Evolutionary conservation across 148 eudicot genomes (phyloP).

Genomic region (Rhododendron kiyosumense): DNA sequence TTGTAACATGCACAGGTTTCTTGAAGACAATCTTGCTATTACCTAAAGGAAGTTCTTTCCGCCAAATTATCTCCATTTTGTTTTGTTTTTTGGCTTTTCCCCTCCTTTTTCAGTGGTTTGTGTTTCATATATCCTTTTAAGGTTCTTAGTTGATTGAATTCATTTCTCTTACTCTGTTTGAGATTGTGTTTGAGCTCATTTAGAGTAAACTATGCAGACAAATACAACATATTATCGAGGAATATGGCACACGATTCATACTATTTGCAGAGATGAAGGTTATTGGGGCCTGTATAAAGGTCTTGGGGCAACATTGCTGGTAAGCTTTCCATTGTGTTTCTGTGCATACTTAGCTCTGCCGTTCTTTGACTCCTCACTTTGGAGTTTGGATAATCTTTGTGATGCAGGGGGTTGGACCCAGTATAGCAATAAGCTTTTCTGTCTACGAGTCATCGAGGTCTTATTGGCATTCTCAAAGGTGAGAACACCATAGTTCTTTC

Average conservation of each 20-base stretch:
- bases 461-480: slow-evolving; percentile 72
- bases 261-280: slow-evolving; percentile 82
- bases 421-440: slow-evolving; percentile 82
- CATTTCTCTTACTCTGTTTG: not conserved
- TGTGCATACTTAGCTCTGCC: not conserved
- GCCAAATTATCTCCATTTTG: not conserved
- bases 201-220: slow-evolving; percentile 38
- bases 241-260: slow-evolving; percentile 66
- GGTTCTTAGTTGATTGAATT: not conserved
- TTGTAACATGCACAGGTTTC: not conserved
- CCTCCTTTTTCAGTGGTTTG: not conserved
- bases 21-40: not conserved
- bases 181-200: slow-evolving; percentile 4
- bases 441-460: slow-evolving; percentile 70
- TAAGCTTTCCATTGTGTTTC: slow-evolving; percentile 21
- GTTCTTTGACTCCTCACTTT: not conserved
- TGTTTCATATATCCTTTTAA: not conserved
- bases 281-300: slow-evolving; percentile 77
- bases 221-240: slow-evolving; percentile 66
- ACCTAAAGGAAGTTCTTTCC: not conserved
- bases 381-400: not conserved
- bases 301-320: slow-evolving; percentile 80
- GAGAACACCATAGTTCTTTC: not conserved
- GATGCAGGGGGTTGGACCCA: slow-evolving; percentile 87
- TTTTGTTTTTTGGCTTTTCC: not conserved